Evolutionary conservation across 208 protist genomes (phyloP), one percentile per base, ranked within the genome.

Genomic region (Balamuthia mandrillaris): DNA sequence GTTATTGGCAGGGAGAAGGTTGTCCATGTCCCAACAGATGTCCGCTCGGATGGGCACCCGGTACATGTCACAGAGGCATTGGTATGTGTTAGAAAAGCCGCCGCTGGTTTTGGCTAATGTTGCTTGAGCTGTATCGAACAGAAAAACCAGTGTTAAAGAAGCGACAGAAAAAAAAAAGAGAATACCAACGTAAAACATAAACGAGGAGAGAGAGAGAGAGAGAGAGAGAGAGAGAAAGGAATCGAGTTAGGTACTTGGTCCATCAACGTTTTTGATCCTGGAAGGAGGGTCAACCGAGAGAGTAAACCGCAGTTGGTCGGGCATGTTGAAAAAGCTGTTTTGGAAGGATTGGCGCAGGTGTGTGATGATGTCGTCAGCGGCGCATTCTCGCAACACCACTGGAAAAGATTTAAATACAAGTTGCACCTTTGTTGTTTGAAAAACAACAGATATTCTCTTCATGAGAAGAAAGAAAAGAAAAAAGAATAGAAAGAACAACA

Each of bases 1-100:
- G 47, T 91, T 86, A 63, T 85, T 89, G 44, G 21, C 33, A 0
- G 86, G 84, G 6, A 88, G 52, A 24, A 91, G 66, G 35, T 91
- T 87, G 37, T 86, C 56, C 81, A 91, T 87, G 66, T 91, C 88
- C 86, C 86, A 91, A 60, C 82, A 88, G n/a, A 91, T 89, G 39
- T 91, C 88, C 27, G 41, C 81, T 56, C 85, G 81, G 14, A 58
- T 24, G 21, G 82, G 88, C 27, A 83, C 84, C 16, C 14, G 6
- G 33, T 63, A 54, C 18, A 82, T 68, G 51, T 90, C 78, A 27
- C 85, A 88, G 5, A 88, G 29, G 44, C 61, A 79, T 51, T 35
- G 18, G 77, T 91, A 91, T 6, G 86, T 86, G 39, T 63, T 61
- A 33, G 88, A 85, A 56, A 91, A 91, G 24, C 88, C 88, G 41